Conservation (phyloP, 2,329 filamentous ascomycete species). For the Alternaria dauci region DNA sequence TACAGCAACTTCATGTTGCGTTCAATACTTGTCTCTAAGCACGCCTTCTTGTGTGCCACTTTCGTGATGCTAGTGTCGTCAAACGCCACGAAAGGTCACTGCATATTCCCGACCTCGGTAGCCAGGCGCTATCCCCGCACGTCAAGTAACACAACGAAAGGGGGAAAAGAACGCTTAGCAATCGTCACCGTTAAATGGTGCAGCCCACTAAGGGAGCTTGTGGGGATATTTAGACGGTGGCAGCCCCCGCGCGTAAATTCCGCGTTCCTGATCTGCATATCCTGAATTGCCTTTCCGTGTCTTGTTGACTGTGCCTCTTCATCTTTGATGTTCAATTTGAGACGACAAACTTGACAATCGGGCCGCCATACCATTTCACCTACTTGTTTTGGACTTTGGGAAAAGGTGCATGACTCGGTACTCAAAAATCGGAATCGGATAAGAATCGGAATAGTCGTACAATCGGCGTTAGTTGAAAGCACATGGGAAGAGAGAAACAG, state of each 20-base stretch:
- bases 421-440: neutral
- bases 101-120: slow-evolving; percentile 38
- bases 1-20: neutral
- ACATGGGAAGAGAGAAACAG: neutral
- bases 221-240: slow-evolving; percentile 5
- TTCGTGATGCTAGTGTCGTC: slow-evolving; percentile 2
- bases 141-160: slow-evolving; percentile 4
- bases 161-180: slow-evolving; percentile 32
- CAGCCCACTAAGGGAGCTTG: slow-evolving; percentile 7
- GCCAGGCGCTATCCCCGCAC: slow-evolving; percentile 31
- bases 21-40: neutral
- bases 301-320: neutral
- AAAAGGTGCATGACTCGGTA: neutral
- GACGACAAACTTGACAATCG: neutral
- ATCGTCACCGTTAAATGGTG: slow-evolving; percentile 27
- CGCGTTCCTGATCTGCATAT: neutral
- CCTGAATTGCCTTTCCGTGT: neutral
- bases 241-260: neutral
- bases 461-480: neutral
- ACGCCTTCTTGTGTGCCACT: neutral
- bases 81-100: neutral
- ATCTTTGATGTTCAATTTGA: neutral
- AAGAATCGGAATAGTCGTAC: neutral
- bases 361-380: neutral
- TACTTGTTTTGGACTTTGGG: neutral